Percentiles rank a stretch among this genome's conserved stretches.
phyloP scores from a whole-genome alignment of 345 rosid genomes.

The Sapria himalayana region DNA sequence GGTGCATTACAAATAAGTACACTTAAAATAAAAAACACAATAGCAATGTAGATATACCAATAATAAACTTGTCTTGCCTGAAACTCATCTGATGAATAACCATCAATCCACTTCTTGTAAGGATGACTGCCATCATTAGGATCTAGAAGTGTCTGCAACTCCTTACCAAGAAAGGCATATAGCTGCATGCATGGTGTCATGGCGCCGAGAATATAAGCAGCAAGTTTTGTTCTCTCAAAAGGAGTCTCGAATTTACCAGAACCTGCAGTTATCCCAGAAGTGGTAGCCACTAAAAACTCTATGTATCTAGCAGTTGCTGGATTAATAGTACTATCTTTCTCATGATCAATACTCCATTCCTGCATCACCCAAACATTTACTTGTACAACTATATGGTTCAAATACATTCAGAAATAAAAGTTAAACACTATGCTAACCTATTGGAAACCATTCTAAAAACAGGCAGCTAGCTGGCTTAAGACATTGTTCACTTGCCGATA shows the following conservation, averaged over 20 bases:
- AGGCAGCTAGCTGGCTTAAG: too few species aligned
- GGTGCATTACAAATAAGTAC: too few species aligned
- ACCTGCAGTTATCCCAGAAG: slow-evolving; percentile 91
- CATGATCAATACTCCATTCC: slow-evolving; percentile 66
- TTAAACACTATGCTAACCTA: slow-evolving; percentile 1
- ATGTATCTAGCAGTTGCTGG: slow-evolving; percentile 61
- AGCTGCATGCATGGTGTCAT: slow-evolving; percentile 92
- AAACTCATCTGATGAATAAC: slow-evolving; percentile 53
- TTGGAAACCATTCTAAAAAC: too few species aligned
- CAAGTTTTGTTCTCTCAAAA: slow-evolving; percentile 88
- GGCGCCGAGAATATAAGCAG: slow-evolving; percentile 91
- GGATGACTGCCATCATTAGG: slow-evolving; percentile 29
- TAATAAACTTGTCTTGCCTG: too few species aligned
- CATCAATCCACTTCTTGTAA: slow-evolving; percentile 76
- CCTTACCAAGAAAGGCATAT: slow-evolving; percentile 71
- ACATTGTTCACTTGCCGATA: too few species aligned
- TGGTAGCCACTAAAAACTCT: slow-evolving; percentile 80
- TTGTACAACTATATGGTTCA: neutral
- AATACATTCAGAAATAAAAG: neutral
- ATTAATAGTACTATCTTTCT: slow-evolving; percentile 28
- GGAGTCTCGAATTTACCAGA: slow-evolving; percentile 91
- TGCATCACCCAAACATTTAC: slow-evolving; percentile 21
- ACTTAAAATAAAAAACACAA: too few species aligned
- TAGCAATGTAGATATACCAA: too few species aligned
- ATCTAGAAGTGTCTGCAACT: slow-evolving; percentile 33